These are phyloP conservation scores for Aspergillus versicolor DNA, from an alignment of 2,329 filamentous ascomycete species.

Conservation along the genomic window DNA sequence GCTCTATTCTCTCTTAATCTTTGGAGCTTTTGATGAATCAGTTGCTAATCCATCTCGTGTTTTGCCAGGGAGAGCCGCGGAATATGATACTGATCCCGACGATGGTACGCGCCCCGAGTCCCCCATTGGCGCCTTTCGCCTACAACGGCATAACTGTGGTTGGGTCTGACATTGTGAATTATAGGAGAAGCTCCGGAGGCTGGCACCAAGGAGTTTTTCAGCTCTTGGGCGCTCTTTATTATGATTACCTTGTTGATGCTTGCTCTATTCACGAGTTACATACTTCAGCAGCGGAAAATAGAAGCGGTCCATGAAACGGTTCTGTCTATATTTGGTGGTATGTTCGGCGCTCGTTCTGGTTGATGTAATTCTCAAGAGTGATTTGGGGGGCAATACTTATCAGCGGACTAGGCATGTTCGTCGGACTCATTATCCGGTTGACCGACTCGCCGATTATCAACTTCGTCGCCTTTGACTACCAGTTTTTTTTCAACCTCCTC, in stretches of 20 bases:
- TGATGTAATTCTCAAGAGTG: neutral
- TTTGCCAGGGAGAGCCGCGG: slow-evolving; percentile 34
- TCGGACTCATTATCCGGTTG: slow-evolving; percentile 83
- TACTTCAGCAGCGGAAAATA: slow-evolving; percentile 93
- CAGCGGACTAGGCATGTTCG: slow-evolving; percentile 73
- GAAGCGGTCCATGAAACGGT: slow-evolving; percentile 98
- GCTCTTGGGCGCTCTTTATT: slow-evolving; percentile 97
- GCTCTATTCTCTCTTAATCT: neutral
- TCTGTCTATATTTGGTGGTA: slow-evolving; percentile 94
- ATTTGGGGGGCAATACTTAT: slow-evolving; percentile 11
- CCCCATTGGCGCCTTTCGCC: slow-evolving; percentile 9
- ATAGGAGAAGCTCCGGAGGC: slow-evolving; percentile 67
- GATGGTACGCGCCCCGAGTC: slow-evolving; percentile 33
- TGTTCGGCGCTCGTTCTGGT: slow-evolving; percentile 6
- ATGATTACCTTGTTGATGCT: slow-evolving; percentile 90
- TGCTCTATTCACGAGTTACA: slow-evolving; percentile 95
- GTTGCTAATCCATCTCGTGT: slow-evolving; percentile 20
- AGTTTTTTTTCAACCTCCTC: slow-evolving; percentile 98
- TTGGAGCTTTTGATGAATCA: neutral
- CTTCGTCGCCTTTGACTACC: slow-evolving; percentile 94
- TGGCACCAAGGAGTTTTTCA: slow-evolving; percentile 87
- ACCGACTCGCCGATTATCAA: slow-evolving; percentile 82
- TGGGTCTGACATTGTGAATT: slow-evolving; percentile 21
- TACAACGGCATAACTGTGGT: neutral
- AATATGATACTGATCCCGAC: slow-evolving; percentile 37